Evolutionary conservation across 1,284 basidiomycete genomes (phyloP).

Genomic region (Naganishia sp.): DNA sequence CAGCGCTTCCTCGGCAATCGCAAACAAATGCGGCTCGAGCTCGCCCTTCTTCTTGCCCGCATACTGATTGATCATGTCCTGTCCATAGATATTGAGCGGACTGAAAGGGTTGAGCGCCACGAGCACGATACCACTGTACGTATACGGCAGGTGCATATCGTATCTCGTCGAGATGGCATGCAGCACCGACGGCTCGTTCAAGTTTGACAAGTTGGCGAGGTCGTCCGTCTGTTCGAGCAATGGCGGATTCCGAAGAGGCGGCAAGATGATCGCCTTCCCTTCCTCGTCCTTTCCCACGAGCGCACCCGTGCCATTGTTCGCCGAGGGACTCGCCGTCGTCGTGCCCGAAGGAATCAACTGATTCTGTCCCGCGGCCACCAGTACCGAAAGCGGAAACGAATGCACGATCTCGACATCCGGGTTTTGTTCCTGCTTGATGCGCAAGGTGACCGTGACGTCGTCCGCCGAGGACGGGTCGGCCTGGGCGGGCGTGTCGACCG

Average conservation of each 20-base stretch:
- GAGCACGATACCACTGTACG: slow-evolving; percentile 88
- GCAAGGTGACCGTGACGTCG: slow-evolving; percentile 42
- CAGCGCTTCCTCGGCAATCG: slow-evolving; percentile 98
- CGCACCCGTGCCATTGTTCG: not conserved
- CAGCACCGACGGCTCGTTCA: slow-evolving; percentile 94
- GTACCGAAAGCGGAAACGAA: slow-evolving; percentile 44
- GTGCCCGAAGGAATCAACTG: slow-evolving; percentile 22
- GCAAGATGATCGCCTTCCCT: slow-evolving; percentile 57
- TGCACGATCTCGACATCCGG: slow-evolving; percentile 39
- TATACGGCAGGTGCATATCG: slow-evolving; percentile 95
- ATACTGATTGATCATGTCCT: slow-evolving; percentile 97
- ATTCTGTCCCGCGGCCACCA: slow-evolving; percentile 41
- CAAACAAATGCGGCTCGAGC: slow-evolving; percentile 92
- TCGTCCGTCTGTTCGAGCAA: slow-evolving; percentile 96
- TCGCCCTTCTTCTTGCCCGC: slow-evolving; percentile 89
- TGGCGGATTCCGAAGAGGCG: slow-evolving; percentile 94
- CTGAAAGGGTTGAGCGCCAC: slow-evolving; percentile 99
- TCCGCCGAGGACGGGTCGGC: slow-evolving; percentile 29
- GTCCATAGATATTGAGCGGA: slow-evolving; percentile 86
- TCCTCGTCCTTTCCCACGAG: slow-evolving; percentile 32
- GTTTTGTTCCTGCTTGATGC: slow-evolving; percentile 43
- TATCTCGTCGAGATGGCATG: slow-evolving; percentile 97
- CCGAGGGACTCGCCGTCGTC: slow-evolving; percentile 2
- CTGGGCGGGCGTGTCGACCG: slow-evolving; percentile 40
- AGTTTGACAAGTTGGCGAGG: slow-evolving; percentile 92